Evolutionary conservation across 768 basidiomycete genomes (phyloP).

Genomic region (Daedalea quercina): DNA sequence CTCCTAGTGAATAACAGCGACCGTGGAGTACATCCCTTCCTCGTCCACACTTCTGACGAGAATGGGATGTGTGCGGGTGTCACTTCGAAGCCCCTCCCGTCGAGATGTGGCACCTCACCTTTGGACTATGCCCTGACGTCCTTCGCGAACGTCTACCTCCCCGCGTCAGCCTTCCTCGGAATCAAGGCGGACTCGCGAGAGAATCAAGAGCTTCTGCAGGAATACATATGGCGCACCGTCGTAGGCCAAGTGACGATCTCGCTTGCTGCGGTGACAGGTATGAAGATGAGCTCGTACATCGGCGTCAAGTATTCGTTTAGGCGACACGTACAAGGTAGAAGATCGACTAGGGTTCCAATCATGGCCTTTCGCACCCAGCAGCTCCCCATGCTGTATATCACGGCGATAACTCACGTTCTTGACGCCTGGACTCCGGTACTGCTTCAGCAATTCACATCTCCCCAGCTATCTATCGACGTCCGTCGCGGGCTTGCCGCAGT

Average conservation of each 20-base stretch:
- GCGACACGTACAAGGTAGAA: slow-evolving; percentile 15
- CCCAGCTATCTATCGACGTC: not conserved
- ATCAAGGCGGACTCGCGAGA: slow-evolving; percentile 11
- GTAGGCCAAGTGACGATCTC: slow-evolving; percentile 24
- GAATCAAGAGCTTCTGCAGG: slow-evolving; percentile 17
- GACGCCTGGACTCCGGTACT: slow-evolving; percentile 20
- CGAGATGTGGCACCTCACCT: slow-evolving; percentile 25
- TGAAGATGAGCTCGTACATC: slow-evolving; percentile 21
- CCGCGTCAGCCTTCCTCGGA: slow-evolving; percentile 26
- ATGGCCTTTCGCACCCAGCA: slow-evolving; percentile 36
- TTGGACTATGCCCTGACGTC: slow-evolving; percentile 29
- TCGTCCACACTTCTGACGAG: slow-evolving; percentile 23
- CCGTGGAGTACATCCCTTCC: slow-evolving; percentile 23
- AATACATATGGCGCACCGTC: slow-evolving; percentile 22
- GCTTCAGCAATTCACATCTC: slow-evolving; percentile 23
- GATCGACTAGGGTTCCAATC: slow-evolving; percentile 18
- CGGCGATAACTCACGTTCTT: slow-evolving; percentile 30
- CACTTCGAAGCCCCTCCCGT: slow-evolving; percentile 14
- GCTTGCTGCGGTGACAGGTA: slow-evolving; percentile 13
- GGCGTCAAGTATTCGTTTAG: slow-evolving; percentile 26
- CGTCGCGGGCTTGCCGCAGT: slow-evolving; percentile 25
- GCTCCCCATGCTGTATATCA: slow-evolving; percentile 28
- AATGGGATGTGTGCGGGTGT: slow-evolving; percentile 20
- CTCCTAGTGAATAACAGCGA: slow-evolving; percentile 21
- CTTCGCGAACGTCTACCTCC: slow-evolving; percentile 29